phyloP scores from a whole-genome alignment of 257 asterid species.

The Solanum dulcamara region DNA sequence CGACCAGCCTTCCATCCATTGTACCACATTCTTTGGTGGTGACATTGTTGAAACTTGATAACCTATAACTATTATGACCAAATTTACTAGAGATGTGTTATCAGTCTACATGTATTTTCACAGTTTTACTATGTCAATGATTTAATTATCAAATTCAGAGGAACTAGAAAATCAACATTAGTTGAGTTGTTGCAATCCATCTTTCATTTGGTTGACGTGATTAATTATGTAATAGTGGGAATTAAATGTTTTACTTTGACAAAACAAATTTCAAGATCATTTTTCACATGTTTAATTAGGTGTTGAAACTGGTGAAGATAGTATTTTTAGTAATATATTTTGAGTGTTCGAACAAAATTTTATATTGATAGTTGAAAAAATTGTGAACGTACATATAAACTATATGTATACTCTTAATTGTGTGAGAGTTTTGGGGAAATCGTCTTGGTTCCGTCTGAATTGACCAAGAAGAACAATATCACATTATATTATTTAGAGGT shows the following conservation, averaged over 20 bases:
- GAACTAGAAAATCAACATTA: neutral
- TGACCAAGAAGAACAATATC: neutral
- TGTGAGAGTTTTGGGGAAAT: neutral
- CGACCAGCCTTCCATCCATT: accelerated
- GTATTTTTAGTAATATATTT: neutral
- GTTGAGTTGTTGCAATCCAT: neutral
- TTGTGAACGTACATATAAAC: neutral
- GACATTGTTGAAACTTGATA: neutral
- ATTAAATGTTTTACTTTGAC: neutral
- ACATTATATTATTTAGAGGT: neutral
- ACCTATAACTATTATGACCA: neutral
- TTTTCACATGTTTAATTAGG: neutral
- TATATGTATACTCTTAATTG: neutral
- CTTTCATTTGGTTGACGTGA: neutral
- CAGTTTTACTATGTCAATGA: neutral
- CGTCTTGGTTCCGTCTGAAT: neutral
- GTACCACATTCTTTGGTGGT: accelerated
- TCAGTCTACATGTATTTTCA: neutral
- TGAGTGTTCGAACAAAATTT: neutral
- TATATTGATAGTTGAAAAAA: neutral
- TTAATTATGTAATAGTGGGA: neutral
- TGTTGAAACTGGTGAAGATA: neutral
- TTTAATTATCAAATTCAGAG: neutral
- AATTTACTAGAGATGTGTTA: neutral
- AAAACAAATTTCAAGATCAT: neutral